A percentile compares a stretch with the other conserved stretches of the same genome.
These are phyloP conservation scores for Cyphellophora europaea DNA, from an alignment of 2,329 filamentous ascomycete genomes.

Conservation along the genomic window DNA sequence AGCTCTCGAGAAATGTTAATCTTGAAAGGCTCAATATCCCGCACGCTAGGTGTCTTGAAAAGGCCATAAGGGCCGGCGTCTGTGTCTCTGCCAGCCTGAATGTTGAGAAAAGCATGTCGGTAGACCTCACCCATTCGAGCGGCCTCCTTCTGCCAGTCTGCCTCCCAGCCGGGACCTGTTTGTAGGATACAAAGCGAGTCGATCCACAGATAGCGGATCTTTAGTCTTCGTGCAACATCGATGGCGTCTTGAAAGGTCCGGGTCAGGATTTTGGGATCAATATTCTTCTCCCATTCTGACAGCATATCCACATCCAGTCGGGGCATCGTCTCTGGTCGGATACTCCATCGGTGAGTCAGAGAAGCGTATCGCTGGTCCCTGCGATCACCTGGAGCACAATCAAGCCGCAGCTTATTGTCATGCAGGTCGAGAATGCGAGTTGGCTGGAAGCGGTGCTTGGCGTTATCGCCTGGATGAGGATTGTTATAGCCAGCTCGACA, in stretches of 20 bases:
- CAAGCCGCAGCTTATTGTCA: slow-evolving; percentile 1
- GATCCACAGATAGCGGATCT: slow-evolving; percentile 14
- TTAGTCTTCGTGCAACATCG: slow-evolving; percentile 8
- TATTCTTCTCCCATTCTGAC: not conserved
- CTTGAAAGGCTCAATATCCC: slow-evolving; percentile 1
- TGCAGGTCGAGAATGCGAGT: not conserved
- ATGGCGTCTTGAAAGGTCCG: slow-evolving; percentile 13
- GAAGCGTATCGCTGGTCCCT: not conserved
- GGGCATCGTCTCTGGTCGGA: not conserved
- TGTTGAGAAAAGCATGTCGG: slow-evolving; percentile 2
- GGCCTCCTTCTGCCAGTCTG: slow-evolving; percentile 18
- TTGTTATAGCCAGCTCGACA: not conserved
- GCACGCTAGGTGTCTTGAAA: slow-evolving; percentile 1
- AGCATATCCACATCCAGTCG: not conserved
- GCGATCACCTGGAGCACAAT: not conserved
- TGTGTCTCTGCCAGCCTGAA: slow-evolving; percentile 1
- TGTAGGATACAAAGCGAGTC: slow-evolving; percentile 17
- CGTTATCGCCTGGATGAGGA: too few species aligned
- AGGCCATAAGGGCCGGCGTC: slow-evolving; percentile 1
- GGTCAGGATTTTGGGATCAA: not conserved
- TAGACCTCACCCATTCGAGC: slow-evolving; percentile 15
- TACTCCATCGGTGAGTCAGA: slow-evolving; percentile 1
- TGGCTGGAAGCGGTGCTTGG: slow-evolving; percentile 1
- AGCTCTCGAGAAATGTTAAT: not conserved
- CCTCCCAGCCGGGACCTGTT: slow-evolving; percentile 4